Percentiles rank a stretch among this genome's conserved stretches.
These are phyloP conservation scores for Dothidotthia symphoricarpi DNA, from an alignment of 2,329 filamentous ascomycete genomes.

Conservation along the genomic window DNA sequence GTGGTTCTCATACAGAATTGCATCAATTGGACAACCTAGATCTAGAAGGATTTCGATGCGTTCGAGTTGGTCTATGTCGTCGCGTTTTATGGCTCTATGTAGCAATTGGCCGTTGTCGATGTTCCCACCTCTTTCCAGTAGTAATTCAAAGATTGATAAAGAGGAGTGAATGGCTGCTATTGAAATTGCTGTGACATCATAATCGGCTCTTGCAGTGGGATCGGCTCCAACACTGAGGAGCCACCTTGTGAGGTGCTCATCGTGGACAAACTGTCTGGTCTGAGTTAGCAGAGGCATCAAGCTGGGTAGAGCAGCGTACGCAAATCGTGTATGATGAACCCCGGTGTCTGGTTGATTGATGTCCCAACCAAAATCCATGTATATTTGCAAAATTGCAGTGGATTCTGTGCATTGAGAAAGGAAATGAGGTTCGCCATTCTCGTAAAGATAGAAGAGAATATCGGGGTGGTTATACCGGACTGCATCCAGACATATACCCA, in stretches of 20 bases:
- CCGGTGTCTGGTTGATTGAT: background rate
- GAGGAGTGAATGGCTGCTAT: background rate
- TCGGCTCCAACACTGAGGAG: background rate
- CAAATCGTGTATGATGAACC: background rate
- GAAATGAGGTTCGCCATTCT: background rate
- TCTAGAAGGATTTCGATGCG: background rate
- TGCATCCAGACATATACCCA: too few species aligned
- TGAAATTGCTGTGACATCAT: background rate
- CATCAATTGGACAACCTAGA: constrained; percentile 1
- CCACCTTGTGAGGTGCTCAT: background rate
- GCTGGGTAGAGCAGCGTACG: background rate
- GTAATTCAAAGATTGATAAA: background rate
- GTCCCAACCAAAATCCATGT: constrained; percentile 1
- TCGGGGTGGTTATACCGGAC: constrained; percentile 1
- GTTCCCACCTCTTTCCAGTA: background rate
- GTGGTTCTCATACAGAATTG: background rate
- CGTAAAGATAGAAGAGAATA: background rate
- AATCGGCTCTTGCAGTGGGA: background rate
- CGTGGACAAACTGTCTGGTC: background rate
- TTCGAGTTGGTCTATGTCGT: background rate
- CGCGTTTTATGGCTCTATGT: background rate
- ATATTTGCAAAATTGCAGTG: background rate
- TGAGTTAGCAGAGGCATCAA: background rate
- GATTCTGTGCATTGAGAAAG: background rate
- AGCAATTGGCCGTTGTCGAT: background rate